Percentiles rank a stretch among this genome's conserved stretches.
phyloP scores from a whole-genome alignment of 2,329 filamentous ascomycete species.

The Xylariales sp. region DNA sequence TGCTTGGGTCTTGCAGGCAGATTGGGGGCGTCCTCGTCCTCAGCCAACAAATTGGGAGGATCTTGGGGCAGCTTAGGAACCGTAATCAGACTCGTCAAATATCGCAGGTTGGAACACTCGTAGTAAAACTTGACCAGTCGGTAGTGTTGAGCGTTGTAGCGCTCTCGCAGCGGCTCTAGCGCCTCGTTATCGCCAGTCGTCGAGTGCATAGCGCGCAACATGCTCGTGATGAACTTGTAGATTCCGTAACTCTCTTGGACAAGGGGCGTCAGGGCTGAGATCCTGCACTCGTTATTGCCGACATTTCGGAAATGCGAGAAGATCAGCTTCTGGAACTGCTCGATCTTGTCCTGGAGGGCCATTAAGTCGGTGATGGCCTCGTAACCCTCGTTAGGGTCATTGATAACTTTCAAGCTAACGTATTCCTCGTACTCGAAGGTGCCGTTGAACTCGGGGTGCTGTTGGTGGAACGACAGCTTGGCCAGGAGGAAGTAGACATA shows the following conservation, averaged over 20 bases:
- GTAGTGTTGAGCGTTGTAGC: conserved; percentile 96
- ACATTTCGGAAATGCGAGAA: conserved; percentile 93
- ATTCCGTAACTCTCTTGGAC: conserved; percentile 99
- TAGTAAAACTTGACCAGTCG: conserved; percentile 97
- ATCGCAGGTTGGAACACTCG: conserved; percentile 95
- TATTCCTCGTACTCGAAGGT: conserved; percentile 99
- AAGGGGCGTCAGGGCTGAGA: conserved; percentile 86
- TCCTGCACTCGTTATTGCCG: conserved; percentile 93
- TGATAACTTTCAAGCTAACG: conserved; percentile 94
- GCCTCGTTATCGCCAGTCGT: conserved; percentile 93
- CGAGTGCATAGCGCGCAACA: conserved; percentile 96
- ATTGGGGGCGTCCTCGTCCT: conserved; percentile 79
- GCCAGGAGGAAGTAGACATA: conserved; percentile 94
- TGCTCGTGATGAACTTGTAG: conserved; percentile 99
- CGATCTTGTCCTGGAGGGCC: conserved; percentile 95
- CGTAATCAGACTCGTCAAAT: conserved; percentile 92
- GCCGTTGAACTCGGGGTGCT: conserved; percentile 97
- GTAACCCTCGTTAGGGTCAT: conserved; percentile 96
- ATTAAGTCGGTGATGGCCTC: conserved; percentile 97
- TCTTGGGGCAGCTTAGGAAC: conserved; percentile 95
- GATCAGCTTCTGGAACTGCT: conserved; percentile 96
- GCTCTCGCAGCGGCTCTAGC: conserved; percentile 76
- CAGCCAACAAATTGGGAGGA: conserved; percentile 80
- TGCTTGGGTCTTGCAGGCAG: conserved; percentile 76
- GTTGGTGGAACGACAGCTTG: conserved; percentile 93